These are phyloP conservation scores for Pestalotiopsis sp. DNA, from an alignment of 2,329 filamentous ascomycete species.

Conservation along the genomic window DNA sequence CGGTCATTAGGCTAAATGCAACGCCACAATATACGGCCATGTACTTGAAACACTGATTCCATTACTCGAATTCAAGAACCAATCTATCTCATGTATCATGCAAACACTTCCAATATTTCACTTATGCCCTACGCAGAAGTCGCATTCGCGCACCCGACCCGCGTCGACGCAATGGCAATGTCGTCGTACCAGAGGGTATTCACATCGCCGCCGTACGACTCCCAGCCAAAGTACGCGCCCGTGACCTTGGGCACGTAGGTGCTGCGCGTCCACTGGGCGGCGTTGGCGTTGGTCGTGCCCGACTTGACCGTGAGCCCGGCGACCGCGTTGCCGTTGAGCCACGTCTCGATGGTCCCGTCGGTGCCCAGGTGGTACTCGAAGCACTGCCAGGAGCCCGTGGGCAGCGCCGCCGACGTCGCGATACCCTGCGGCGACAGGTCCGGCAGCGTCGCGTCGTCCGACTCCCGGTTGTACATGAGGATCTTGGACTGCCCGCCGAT, in stretches of 20 bases:
- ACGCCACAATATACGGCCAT: neutral
- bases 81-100: neutral
- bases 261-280: conserved; percentile 53
- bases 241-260: conserved; percentile 52
- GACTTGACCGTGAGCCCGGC: conserved; percentile 50
- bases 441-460: conserved; percentile 63
- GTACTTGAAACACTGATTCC: neutral
- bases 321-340: conserved; percentile 55
- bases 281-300: conserved; percentile 52
- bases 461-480: conserved; percentile 66
- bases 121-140: neutral
- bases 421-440: conserved; percentile 62
- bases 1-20: neutral
- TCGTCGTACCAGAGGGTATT: conserved; percentile 69
- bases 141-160: conserved; percentile 45
- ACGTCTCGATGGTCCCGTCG: conserved; percentile 62
- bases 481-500: conserved; percentile 63
- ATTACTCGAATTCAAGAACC: neutral
- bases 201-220: conserved; percentile 60
- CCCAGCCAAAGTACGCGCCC: conserved; percentile 63
- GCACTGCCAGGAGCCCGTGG: conserved; percentile 56
- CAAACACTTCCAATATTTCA: neutral
- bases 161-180: conserved; percentile 47
- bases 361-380: conserved; percentile 62
- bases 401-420: conserved; percentile 52